Base-by-base conservation (phyloP, 305 asterid species). In the Fraxinus angustifolia region DNA sequence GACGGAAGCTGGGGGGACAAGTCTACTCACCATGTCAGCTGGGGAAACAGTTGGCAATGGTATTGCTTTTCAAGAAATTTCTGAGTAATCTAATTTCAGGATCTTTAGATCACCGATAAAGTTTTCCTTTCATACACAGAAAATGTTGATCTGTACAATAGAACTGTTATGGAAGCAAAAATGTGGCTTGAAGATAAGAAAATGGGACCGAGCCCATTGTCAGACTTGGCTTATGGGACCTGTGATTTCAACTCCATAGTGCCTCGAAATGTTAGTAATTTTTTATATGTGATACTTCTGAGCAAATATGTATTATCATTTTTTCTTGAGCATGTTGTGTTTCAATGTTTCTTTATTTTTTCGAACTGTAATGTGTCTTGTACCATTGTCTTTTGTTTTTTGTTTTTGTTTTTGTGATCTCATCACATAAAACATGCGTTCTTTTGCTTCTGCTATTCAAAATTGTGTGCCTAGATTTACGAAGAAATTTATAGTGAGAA, bases 151-250 rank as follows among this genome's bases (percentile, higher is more conserved):
- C 70, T 86, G 53, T 88, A 79, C 83, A 78, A 75, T 82, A 83
- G 85, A 86, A 94, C 95, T 77, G 83, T 92, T 50, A 79, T 78
- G 84, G 97, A 90, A 87, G 95, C 98, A 80, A 90, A 88, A 82
- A 91, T 79, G 65, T 92, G 95, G 94, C 79, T 92, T 71, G 88
- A 85, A 82, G 95, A 88, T 67, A 92, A 88, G 90, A 90, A 89
- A 82, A 87, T 83, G 73, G 85, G 90, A 68, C 76, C 84, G 31
- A 88, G 90, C 81, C 82, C 91, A 38, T 79, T 38, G 81, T 84
- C 84, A 73, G 85, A 89, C 86, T 79, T 87, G 87, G 86, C 85
- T 70, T 82, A 78, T 73, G 87, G 83, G n/a, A 83, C 82, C 76
- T 72, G 56, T 79, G 80, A 80, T 79, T 82, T 79, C 80, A 81